Percentiles rank a stretch among this genome's conserved stretches.
phyloP scores from a whole-genome alignment of 2,329 filamentous ascomycete genomes.

The Emmonsiellopsis sp. region DNA sequence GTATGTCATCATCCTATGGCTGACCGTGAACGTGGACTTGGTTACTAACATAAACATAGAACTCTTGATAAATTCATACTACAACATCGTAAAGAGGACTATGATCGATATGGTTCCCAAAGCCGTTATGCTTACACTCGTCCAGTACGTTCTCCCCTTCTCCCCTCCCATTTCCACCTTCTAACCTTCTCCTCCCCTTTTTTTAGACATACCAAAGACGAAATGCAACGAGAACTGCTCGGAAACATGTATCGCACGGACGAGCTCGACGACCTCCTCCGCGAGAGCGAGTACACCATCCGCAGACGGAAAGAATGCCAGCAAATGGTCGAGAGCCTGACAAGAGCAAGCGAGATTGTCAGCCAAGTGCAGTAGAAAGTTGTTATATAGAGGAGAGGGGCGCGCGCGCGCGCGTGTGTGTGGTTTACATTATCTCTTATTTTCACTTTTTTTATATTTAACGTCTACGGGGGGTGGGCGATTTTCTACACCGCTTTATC shows the following conservation, averaged over 20 bases:
- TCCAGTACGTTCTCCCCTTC: conserved; percentile 53
- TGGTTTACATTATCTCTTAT: not conserved
- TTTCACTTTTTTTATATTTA: not conserved
- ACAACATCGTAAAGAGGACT: conserved; percentile 93
- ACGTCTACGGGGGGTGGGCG: too few species aligned
- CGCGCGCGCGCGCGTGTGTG: not conserved
- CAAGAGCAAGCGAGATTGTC: conserved; percentile 90
- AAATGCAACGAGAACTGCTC: conserved; percentile 94
- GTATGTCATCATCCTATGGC: conserved; percentile 45
- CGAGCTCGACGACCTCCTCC: conserved; percentile 85
- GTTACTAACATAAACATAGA: conserved; percentile 42
- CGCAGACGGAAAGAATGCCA: conserved; percentile 94
- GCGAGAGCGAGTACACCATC: conserved; percentile 96
- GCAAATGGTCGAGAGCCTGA: conserved; percentile 94
- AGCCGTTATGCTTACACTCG: conserved; percentile 94
- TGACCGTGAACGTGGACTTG: conserved; percentile 5
- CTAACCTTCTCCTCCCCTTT: not conserved
- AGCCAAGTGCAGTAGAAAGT: conserved; percentile 54
- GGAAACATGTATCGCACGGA: conserved; percentile 94
- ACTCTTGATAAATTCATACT: conserved; percentile 92
- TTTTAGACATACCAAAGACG: conserved; percentile 79
- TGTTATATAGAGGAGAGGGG: not conserved
- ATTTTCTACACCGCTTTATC: too few species aligned
- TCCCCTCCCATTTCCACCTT: not conserved
- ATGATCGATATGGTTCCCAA: conserved; percentile 99